Conservation (phyloP, 176 grass and related monocot species). For the Triticum monococcum region DNA sequence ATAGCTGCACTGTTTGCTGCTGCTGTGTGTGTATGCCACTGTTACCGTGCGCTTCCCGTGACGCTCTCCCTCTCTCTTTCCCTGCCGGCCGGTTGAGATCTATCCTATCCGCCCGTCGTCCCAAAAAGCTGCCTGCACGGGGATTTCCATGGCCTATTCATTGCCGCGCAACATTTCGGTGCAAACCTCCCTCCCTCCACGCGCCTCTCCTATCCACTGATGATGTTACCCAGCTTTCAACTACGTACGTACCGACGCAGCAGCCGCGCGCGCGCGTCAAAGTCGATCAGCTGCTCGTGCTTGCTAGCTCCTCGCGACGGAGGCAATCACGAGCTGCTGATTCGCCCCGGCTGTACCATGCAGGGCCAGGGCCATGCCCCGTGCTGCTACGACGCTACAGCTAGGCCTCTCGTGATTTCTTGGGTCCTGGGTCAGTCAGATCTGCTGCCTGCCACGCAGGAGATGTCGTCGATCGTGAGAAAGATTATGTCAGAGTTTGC, state of each 20-base stretch:
- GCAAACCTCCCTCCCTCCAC: not conserved
- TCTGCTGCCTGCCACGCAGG: not conserved
- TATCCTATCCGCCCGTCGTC: not conserved
- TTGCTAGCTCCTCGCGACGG: too few species aligned
- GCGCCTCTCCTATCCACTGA: not conserved
- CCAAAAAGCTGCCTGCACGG: conserved; percentile 34
- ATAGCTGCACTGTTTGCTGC: not conserved
- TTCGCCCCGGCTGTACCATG: not conserved
- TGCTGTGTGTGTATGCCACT: not conserved
- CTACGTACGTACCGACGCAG: not conserved
- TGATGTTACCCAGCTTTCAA: not conserved
- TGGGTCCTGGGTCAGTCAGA: not conserved
- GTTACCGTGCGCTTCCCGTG: conserved; percentile 37
- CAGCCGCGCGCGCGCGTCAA: not conserved
- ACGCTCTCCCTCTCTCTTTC: conserved; percentile 13
- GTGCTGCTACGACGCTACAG: not conserved
- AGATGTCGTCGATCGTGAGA: not conserved
- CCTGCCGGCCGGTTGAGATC: not conserved
- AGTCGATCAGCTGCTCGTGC: not conserved
- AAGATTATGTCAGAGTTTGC: conserved; percentile 23
- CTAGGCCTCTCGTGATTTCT: conserved; percentile 1
- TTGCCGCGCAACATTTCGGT: conserved; percentile 13
- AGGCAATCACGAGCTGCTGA: not conserved
- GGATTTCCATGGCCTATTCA: conserved; percentile 38
- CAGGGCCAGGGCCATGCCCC: not conserved